Percentiles rank a stretch among this genome's conserved stretches.
These are phyloP conservation scores for Dovyalis caffra DNA, from an alignment of 345 rosid species.

Conservation along the genomic window DNA sequence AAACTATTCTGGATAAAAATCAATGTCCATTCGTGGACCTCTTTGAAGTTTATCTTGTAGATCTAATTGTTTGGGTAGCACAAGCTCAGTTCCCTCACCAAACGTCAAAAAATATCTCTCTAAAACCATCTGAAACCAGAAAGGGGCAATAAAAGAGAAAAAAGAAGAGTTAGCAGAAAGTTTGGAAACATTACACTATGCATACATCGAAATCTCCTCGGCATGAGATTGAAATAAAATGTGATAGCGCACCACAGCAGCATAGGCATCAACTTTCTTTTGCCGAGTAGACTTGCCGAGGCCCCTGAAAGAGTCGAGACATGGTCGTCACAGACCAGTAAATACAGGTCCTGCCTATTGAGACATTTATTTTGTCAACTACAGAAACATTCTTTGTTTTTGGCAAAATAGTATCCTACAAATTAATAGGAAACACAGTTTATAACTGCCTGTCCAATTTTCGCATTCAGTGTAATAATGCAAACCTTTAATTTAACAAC, in stretches of 20 bases:
- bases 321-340: neutral
- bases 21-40: constrained; percentile 48
- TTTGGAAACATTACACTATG: neutral
- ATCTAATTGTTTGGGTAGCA: constrained; percentile 63
- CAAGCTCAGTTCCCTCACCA: constrained; percentile 63
- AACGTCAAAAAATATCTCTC: constrained; percentile 72
- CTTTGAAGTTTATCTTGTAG: constrained; percentile 70
- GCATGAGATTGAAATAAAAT: neutral
- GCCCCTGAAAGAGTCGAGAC: constrained; percentile 54
- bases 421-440: neutral
- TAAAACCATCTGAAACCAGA: constrained; percentile 60
- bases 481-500: neutral
- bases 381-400: neutral
- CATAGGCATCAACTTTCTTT: constrained; percentile 63
- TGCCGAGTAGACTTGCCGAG: constrained; percentile 55
- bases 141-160: neutral
- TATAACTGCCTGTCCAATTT: neutral
- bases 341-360: neutral
- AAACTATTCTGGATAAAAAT: constrained; percentile 40
- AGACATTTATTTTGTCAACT: neutral
- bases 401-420: neutral
- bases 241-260: constrained; percentile 62
- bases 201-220: neutral
- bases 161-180: neutral
- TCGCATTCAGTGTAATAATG: neutral